Conservation (phyloP, 345 rosid species). For the Dipteronia sinensis region DNA sequence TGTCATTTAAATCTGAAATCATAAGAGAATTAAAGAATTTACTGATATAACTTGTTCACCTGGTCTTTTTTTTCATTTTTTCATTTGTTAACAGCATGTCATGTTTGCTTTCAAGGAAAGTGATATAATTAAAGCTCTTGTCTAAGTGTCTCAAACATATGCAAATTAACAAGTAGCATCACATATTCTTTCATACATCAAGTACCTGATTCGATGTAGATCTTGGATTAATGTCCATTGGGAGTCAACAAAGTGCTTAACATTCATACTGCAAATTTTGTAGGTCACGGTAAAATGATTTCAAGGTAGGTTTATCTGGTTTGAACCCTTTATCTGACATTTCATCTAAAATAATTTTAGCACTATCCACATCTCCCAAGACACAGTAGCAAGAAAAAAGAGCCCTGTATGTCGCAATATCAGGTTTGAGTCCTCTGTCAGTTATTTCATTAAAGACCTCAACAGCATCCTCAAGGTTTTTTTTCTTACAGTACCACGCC, state of each 20-base stretch:
- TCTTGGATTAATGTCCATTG: neutral
- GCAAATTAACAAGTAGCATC: no score
- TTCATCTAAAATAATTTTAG: slow-evolving; percentile 40
- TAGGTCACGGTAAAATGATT: slow-evolving; percentile 23
- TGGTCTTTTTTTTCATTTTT: no score
- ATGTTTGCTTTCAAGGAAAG: no score
- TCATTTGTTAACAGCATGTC: no score
- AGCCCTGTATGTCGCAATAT: slow-evolving; percentile 54
- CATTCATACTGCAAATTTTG: slow-evolving; percentile 11
- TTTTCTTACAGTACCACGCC: slow-evolving; percentile 50
- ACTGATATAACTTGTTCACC: no score
- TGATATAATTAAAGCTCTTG: no score
- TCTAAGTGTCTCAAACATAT: no score
- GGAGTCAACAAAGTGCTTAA: neutral
- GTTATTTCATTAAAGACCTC: slow-evolving; percentile 48
- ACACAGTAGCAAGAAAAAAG: slow-evolving; percentile 50
- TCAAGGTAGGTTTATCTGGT: slow-evolving; percentile 26
- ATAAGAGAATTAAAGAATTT: no score
- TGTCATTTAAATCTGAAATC: no score
- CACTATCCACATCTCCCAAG: slow-evolving; percentile 45
- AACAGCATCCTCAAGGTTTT: slow-evolving; percentile 44
- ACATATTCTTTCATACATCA: neutral
- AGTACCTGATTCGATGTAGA: neutral
- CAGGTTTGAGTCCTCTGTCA: slow-evolving; percentile 60
- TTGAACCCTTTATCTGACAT: slow-evolving; percentile 40